Evolutionary conservation across 2,329 filamentous ascomycete genomes (phyloP).

Genomic region (Epicoccum nigrum): DNA sequence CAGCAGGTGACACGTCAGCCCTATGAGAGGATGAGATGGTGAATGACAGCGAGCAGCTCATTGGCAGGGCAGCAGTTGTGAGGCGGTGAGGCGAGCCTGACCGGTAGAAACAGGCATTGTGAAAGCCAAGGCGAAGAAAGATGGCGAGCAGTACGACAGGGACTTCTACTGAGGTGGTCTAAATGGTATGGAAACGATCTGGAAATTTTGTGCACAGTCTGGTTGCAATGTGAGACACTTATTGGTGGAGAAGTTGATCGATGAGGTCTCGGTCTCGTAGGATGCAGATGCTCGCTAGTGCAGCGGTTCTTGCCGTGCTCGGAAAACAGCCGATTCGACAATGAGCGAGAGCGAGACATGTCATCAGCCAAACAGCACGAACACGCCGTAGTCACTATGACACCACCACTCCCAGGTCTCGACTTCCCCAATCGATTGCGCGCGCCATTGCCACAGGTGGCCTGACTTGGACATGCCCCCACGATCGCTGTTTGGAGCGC

Average conservation of each 20-base stretch:
- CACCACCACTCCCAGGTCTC: constrained; percentile 27
- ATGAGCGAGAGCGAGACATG: constrained; percentile 6
- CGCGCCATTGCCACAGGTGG: constrained; percentile 26
- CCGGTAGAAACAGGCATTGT: constrained; percentile 8
- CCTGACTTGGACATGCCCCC: constrained; percentile 40
- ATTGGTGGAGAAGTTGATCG: not conserved
- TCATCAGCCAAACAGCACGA: constrained; percentile 32
- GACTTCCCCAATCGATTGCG: constrained; percentile 15
- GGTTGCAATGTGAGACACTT: not conserved
- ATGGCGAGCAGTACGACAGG: too few species aligned
- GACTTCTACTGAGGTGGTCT: too few species aligned
- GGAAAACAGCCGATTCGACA: constrained; percentile 14
- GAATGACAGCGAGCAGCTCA: constrained; percentile 3
- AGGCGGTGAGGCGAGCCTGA: constrained; percentile 7
- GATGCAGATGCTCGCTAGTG: constrained; percentile 3
- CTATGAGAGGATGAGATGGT: constrained; percentile 5
- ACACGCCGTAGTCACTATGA: constrained; percentile 28
- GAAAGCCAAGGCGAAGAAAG: too few species aligned
- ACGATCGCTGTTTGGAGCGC: constrained; percentile 33
- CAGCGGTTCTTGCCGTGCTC: constrained; percentile 7
- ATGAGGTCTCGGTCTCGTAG: constrained; percentile 2
- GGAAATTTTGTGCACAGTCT: not conserved
- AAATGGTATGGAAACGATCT: not conserved
- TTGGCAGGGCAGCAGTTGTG: constrained; percentile 1
- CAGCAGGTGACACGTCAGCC: constrained; percentile 1